Base-by-base conservation (phyloP, 2,329 filamentous ascomycete species). In the Neopestalotiopsis clavispora region DNA sequence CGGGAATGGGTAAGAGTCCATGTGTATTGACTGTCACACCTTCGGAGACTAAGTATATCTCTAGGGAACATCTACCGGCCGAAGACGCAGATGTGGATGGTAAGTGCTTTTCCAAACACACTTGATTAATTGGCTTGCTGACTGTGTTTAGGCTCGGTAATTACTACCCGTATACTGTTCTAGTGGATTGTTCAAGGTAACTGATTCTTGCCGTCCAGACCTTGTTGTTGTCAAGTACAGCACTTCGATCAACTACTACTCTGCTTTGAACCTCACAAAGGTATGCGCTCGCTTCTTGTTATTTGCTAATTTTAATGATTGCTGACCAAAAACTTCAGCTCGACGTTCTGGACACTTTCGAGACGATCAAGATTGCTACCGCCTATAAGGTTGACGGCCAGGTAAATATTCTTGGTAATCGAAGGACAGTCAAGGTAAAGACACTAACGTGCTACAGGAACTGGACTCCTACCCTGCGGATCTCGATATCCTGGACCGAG, bases 321-420 rank as follows among this genome's bases (percentile, higher is more conserved):
- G 56, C 52, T 52, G 66, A 17, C 78, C 84, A 76, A 85, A 85
- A 77, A 80, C 67, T 85, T 17, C 70, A 89, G 80, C 85, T 93
- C 28, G 91, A 93, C 74, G 86, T 94, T 49, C 85, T 94, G 17
- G 92, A 94, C 77, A 88, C 88, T 40, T 94, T 97, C 78, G 84
- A 88, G 10, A 90, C 89, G 75, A 87, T 97, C 80, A 92, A 94
- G 68, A 85, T 93, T 65, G 92, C 92, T 20, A 88, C 92, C 14
- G 90, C 88, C 2, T 97, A 97, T 82, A 85, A 85, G 74, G 78
- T 84, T 66, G 38, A 82, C 80, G 0, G 81, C 30, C 17, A 66
- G 45, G 64, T 57, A 1, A 57, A 28, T 34, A n/a, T 56, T 1
- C 56, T 23, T 17, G 12, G 23, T 49, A 2, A 17, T 34, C 30